phyloP scores from a whole-genome alignment of 202 grass and related monocot species.

The Musa balbisiana region DNA sequence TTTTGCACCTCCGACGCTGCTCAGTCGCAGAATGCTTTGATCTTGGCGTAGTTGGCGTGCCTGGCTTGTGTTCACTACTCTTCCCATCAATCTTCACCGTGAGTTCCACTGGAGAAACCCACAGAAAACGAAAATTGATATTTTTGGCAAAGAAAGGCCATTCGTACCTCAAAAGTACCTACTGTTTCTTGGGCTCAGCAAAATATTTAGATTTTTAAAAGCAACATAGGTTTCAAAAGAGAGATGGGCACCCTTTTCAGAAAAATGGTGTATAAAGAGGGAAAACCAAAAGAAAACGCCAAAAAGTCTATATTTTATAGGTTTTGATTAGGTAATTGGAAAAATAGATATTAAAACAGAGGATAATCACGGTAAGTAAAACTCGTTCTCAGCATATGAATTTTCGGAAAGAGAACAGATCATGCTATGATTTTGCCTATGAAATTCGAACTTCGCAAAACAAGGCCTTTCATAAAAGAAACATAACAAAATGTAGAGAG shows the following conservation, averaged over 20 bases:
- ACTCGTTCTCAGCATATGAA: neutral
- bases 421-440: no score
- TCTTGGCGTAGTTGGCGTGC: slow-evolving; percentile 33
- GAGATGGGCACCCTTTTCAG: neutral
- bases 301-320: neutral
- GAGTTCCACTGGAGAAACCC: slow-evolving; percentile 18
- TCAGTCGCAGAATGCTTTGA: slow-evolving; percentile 50
- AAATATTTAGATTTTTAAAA: neutral
- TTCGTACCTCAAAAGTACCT: neutral
- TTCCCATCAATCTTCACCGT: slow-evolving; percentile 27
- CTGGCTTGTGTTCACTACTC: slow-evolving; percentile 28
- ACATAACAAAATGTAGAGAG: neutral
- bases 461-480: no score
- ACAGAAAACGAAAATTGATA: neutral
- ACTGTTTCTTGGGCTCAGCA: neutral
- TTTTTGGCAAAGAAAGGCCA: neutral
- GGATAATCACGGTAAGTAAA: neutral
- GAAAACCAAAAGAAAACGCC: neutral
- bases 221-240: neutral
- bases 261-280: no score
- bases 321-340: neutral
- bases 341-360: neutral
- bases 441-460: no score
- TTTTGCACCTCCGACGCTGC: slow-evolving; percentile 50
- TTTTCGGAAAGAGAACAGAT: neutral